These are phyloP conservation scores for Fomitopsis pulvina DNA, from an alignment of 768 basidiomycete species.

Conservation along the genomic window DNA sequence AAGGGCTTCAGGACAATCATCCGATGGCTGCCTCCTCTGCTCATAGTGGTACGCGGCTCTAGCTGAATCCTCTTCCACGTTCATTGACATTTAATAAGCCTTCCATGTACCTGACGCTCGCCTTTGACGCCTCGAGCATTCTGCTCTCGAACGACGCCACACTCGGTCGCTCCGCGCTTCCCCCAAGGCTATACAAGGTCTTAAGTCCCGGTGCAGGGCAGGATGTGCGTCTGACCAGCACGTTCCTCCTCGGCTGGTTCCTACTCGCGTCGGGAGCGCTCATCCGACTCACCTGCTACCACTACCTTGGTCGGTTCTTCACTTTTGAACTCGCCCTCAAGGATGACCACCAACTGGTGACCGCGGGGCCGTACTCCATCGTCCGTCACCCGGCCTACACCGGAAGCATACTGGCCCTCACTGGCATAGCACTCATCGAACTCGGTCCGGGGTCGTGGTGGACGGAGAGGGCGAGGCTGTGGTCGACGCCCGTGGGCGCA, in stretches of 20 bases:
- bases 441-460: slow-evolving; percentile 7
- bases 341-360: slow-evolving; percentile 10
- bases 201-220: neutral
- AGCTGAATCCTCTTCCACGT: neutral
- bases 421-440: slow-evolving; percentile 3
- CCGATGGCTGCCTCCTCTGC: neutral
- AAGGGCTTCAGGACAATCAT: neutral
- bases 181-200: neutral
- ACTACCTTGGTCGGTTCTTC: slow-evolving; percentile 10
- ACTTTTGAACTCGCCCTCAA: slow-evolving; percentile 9
- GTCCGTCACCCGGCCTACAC: slow-evolving; percentile 11
- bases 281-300: slow-evolving; percentile 8
- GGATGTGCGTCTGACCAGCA: neutral
- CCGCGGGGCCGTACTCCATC: slow-evolving; percentile 9
- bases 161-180: neutral
- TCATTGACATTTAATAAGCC: neutral
- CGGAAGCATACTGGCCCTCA: slow-evolving; percentile 1
- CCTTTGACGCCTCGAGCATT: neutral
- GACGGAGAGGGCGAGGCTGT: slow-evolving; percentile 1
- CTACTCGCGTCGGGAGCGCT: neutral
- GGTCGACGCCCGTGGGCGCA: neutral
- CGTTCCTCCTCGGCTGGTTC: slow-evolving; percentile 1
- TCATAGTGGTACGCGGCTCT: neutral
- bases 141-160: too few relatives aligned
- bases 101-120: neutral